These are phyloP conservation scores for Leccinum subgranulosum DNA, from an alignment of 768 basidiomycete species.

Conservation along the genomic window DNA sequence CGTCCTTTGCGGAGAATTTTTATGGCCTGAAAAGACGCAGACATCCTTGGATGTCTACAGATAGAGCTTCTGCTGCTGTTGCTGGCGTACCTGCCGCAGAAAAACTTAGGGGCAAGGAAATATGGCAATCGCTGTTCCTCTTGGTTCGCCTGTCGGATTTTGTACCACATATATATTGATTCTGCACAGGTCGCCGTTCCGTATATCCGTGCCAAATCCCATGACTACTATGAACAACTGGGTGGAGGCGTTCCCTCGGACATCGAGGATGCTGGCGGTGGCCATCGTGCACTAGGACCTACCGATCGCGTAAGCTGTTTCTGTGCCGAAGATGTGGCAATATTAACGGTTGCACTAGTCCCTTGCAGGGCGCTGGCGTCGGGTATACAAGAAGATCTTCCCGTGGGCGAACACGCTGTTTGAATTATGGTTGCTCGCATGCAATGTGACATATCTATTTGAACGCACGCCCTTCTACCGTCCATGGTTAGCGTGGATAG, in stretches of 20 bases:
- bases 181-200: conserved; percentile 69
- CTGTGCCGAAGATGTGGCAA: background rate
- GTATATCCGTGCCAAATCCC: conserved; percentile 83
- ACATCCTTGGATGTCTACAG: conserved; percentile 65
- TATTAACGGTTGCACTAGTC: conserved; percentile 36
- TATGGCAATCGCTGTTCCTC: conserved; percentile 74
- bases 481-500: conserved; percentile 88
- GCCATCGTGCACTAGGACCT: conserved; percentile 42
- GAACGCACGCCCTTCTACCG: conserved; percentile 82
- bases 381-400: conserved; percentile 69
- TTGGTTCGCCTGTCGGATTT: conserved; percentile 52
- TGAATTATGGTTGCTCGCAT: conserved; percentile 79
- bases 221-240: conserved; percentile 86
- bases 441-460: conserved; percentile 89
- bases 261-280: conserved; percentile 50
- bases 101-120: conserved; percentile 61
- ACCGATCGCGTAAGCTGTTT: conserved; percentile 48
- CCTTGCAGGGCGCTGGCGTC: conserved; percentile 49
- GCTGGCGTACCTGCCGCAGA: conserved; percentile 64
- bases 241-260: conserved; percentile 80
- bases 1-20: conserved; percentile 94
- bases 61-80: conserved; percentile 64
- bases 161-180: background rate
- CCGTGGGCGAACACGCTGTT: conserved; percentile 78
- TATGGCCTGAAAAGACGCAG: conserved; percentile 86